These are phyloP conservation scores for Silene noctiflora DNA, from an alignment of 179 eudicot genomes.

Conservation along the genomic window DNA sequence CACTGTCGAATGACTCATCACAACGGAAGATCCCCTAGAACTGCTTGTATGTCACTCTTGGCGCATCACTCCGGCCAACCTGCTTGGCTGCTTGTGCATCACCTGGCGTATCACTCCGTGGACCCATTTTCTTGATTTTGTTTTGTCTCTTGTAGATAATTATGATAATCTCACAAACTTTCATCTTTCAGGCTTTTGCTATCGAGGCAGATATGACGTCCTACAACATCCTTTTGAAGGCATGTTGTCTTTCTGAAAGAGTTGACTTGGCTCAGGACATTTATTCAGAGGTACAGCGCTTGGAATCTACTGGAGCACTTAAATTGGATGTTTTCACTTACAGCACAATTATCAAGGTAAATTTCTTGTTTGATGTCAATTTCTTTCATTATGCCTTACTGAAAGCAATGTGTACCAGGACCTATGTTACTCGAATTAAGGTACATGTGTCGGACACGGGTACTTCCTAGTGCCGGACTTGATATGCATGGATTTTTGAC, in stretches of 20 bases:
- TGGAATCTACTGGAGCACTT: constrained; percentile 66
- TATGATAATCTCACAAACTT: background rate
- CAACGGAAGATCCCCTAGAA: too few species aligned
- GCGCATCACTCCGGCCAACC: too few species aligned
- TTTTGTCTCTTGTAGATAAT: background rate
- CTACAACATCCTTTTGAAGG: constrained; percentile 84
- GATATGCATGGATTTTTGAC: background rate
- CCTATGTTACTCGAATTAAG: too few species aligned
- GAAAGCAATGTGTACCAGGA: constrained; percentile 8
- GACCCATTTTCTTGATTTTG: background rate
- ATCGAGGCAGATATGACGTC: constrained; percentile 74
- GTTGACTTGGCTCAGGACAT: constrained; percentile 91
- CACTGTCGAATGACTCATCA: too few species aligned
- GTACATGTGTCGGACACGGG: background rate
- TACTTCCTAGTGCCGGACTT: background rate
- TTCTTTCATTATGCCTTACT: constrained; percentile 3
- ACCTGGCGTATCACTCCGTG: too few species aligned
- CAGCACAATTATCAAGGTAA: constrained; percentile 92
- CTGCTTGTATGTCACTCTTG: too few species aligned
- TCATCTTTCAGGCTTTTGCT: constrained; percentile 52
- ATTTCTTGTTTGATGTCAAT: background rate
- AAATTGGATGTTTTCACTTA: constrained; percentile 90
- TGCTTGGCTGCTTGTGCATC: too few species aligned
- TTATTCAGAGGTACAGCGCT: constrained; percentile 52
- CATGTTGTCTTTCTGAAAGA: constrained; percentile 83